phyloP scores from a whole-genome alignment of 495 filamentous ascomycete species.

The Aspergillus diversus region DNA sequence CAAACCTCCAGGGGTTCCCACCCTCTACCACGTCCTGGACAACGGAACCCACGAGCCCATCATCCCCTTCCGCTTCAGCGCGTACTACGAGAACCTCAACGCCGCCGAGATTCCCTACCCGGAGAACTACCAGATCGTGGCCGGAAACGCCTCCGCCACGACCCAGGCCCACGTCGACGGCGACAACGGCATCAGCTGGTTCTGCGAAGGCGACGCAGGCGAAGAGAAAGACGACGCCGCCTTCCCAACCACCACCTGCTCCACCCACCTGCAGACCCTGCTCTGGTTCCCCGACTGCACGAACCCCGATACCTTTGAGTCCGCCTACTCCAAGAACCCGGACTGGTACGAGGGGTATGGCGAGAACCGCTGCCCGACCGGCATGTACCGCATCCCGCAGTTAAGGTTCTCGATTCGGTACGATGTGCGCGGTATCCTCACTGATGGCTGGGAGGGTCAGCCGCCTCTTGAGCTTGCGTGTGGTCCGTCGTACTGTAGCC shows the following conservation, averaged over 20 bases:
- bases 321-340: slow-evolving; percentile 26
- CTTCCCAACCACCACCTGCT: slow-evolving; percentile 27
- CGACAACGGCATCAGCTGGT: slow-evolving; percentile 24
- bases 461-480: slow-evolving; percentile 25
- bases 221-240: slow-evolving; percentile 19
- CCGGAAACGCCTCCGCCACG: slow-evolving; percentile 24
- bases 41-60: slow-evolving; percentile 17
- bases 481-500: slow-evolving; percentile 24
- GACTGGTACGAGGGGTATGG: slow-evolving; percentile 10
- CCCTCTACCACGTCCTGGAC: slow-evolving; percentile 22
- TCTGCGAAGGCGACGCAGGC: slow-evolving; percentile 23
- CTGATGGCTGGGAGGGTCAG: slow-evolving; percentile 23
- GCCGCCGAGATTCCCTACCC: slow-evolving; percentile 27
- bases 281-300: slow-evolving; percentile 29
- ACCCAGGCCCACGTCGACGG: slow-evolving; percentile 16
- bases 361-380: slow-evolving; percentile 22
- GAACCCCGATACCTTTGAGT: slow-evolving; percentile 25
- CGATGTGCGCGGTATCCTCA: slow-evolving; percentile 21
- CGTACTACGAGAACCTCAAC: slow-evolving; percentile 26
- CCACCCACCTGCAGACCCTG: slow-evolving; percentile 24
- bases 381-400: slow-evolving; percentile 24
- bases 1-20: slow-evolving; percentile 22
- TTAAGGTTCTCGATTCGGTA: slow-evolving; percentile 29
- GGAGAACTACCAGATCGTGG: slow-evolving; percentile 20
- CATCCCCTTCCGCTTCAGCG: slow-evolving; percentile 26